These are phyloP conservation scores for Tetrahymena malaccensis DNA, from an alignment of 73 alveolate genomes.

Conservation along the genomic window DNA sequence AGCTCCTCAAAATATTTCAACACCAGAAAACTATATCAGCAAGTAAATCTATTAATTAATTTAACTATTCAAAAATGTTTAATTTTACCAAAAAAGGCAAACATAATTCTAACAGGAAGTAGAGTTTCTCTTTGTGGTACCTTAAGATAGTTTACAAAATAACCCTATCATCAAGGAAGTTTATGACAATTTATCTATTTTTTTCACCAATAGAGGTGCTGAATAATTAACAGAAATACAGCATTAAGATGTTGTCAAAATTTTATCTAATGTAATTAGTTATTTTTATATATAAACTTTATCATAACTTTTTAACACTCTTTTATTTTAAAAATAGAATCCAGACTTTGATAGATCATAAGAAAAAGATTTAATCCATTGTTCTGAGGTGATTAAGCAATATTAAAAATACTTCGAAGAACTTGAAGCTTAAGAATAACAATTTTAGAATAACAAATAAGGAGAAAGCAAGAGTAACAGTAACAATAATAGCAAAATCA, in stretches of 20 bases:
- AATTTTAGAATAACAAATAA: neutral
- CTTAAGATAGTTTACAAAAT: neutral
- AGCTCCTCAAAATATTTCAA: neutral
- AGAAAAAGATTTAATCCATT: neutral
- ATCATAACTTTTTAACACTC: no score
- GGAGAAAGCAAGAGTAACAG: neutral
- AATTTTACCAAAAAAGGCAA: neutral
- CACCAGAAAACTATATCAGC: neutral
- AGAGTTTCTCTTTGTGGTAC: neutral
- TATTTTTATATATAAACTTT: no score
- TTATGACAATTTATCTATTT: neutral
- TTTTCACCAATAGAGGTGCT: neutral
- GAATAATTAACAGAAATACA: neutral
- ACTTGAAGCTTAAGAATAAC: neutral
- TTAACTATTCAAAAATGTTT: no score
- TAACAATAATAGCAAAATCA: neutral
- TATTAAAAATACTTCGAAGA: neutral
- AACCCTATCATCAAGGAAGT: neutral
- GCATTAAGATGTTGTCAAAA: neutral
- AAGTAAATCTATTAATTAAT: neutral
- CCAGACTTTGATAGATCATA: neutral
- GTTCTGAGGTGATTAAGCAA: neutral
- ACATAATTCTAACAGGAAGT: neutral
- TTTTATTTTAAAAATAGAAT: neutral
- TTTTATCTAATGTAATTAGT: neutral